phyloP scores from a whole-genome alignment of 345 rosid species.

The Pistacia vera region DNA sequence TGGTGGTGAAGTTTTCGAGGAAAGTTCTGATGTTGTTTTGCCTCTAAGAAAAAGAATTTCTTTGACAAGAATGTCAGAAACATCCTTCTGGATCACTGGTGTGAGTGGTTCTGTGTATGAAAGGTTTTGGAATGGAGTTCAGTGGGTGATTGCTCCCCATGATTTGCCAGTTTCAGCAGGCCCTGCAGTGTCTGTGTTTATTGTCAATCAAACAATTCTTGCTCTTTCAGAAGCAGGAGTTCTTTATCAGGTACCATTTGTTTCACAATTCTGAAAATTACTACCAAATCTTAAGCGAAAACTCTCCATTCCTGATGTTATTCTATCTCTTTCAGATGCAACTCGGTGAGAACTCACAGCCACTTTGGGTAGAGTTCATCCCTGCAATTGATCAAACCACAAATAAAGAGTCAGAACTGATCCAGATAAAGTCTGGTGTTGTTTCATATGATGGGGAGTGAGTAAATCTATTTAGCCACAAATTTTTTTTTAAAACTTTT shows the following conservation, averaged over 20 bases:
- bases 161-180: conserved; percentile 53
- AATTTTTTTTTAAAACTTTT: background rate
- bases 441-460: conserved; percentile 55
- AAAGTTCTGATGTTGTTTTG: conserved; percentile 27
- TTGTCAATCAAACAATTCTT: conserved; percentile 67
- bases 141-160: conserved; percentile 74
- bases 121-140: conserved; percentile 80
- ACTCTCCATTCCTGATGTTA: background rate
- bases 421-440: conserved; percentile 59
- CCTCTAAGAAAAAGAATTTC: conserved; percentile 63
- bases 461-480: conserved; percentile 29
- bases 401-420: conserved; percentile 33
- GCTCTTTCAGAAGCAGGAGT: conserved; percentile 60
- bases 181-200: conserved; percentile 42
- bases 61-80: conserved; percentile 57
- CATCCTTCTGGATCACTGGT: conserved; percentile 71
- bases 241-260: conserved; percentile 51
- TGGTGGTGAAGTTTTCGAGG: conserved; percentile 24
- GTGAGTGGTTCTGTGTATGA: conserved; percentile 68
- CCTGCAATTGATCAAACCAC: conserved; percentile 34
- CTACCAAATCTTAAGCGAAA: background rate
- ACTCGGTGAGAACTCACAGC: conserved; percentile 53
- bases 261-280: background rate
- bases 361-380: conserved; percentile 55
- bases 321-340: conserved; percentile 44